Conservation (phyloP, 2,329 filamentous ascomycete species). For the Coleophoma cylindrospora region DNA sequence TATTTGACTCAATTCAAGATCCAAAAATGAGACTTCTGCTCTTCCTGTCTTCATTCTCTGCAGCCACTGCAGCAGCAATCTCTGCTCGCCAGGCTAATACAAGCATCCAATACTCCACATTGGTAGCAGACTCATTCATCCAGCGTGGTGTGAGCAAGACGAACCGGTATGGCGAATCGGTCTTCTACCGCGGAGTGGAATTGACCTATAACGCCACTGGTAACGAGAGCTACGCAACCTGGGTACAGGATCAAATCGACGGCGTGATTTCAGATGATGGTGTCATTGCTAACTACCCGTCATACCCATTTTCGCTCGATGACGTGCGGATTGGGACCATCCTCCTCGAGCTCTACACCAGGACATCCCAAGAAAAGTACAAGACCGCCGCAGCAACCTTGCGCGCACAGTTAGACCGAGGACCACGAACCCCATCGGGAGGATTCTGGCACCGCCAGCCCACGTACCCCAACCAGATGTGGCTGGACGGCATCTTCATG, state of each 20-base stretch:
- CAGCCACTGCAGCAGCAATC: not conserved
- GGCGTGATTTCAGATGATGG: slow-evolving; percentile 41
- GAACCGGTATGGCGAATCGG: slow-evolving; percentile 38
- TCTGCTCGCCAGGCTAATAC: not conserved
- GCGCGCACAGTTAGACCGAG: slow-evolving; percentile 38
- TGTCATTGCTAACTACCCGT: slow-evolving; percentile 39
- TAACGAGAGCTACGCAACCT: slow-evolving; percentile 37
- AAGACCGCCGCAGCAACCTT: slow-evolving; percentile 41
- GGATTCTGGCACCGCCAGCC: slow-evolving; percentile 49
- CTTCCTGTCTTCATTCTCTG: not conserved
- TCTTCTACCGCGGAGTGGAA: slow-evolving; percentile 41
- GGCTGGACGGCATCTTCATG: slow-evolving; percentile 52
- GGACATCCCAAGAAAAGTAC: slow-evolving; percentile 41
- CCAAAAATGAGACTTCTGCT: not conserved
- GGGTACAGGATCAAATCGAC: slow-evolving; percentile 40
- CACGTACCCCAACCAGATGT: slow-evolving; percentile 48
- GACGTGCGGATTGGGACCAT: slow-evolving; percentile 49
- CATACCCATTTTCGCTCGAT: slow-evolving; percentile 43
- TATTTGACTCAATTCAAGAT: not conserved
- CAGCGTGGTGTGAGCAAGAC: slow-evolving; percentile 31
- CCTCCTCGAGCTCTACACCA: slow-evolving; percentile 42
- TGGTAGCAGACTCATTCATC: slow-evolving; percentile 43
- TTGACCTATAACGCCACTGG: slow-evolving; percentile 36
- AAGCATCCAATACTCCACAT: slow-evolving; percentile 3
- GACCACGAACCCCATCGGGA: slow-evolving; percentile 43